These are phyloP conservation scores for Phaeosphaeriaceae sp. DNA, from an alignment of 2,329 filamentous ascomycete genomes.

Conservation along the genomic window DNA sequence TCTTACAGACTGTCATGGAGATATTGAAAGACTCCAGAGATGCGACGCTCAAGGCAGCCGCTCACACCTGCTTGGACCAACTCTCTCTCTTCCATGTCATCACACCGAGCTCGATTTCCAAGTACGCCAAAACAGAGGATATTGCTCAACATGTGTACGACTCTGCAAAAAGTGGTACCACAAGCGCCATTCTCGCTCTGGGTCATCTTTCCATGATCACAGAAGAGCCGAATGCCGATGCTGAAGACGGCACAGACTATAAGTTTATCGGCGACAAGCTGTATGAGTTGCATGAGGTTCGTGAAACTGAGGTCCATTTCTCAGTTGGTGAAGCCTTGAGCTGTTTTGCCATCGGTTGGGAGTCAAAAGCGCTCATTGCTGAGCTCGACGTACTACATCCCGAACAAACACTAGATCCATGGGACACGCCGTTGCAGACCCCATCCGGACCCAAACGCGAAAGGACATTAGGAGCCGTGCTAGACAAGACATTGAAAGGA, in stretches of 20 bases:
- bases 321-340: conserved; percentile 87
- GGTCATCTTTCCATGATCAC: conserved; percentile 75
- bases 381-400: conserved; percentile 75
- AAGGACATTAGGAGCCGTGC: conserved; percentile 60
- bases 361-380: conserved; percentile 78
- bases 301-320: conserved; percentile 87
- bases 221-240: conserved; percentile 48
- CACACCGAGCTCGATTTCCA: conserved; percentile 49
- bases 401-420: conserved; percentile 42
- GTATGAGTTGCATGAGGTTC: conserved; percentile 81
- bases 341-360: conserved; percentile 79
- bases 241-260: conserved; percentile 49
- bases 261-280: conserved; percentile 70
- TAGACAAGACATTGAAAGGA: conserved; percentile 77
- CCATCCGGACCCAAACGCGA: conserved; percentile 41
- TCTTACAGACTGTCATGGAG: conserved; percentile 55
- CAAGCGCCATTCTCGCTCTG: conserved; percentile 80
- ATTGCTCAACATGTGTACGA: conserved; percentile 69
- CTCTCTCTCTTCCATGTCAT: conserved; percentile 66
- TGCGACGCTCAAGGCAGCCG: conserved; percentile 63
- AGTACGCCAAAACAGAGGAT: conserved; percentile 48
- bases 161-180: conserved; percentile 80
- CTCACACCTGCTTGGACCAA: conserved; percentile 65
- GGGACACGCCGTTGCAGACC: conserved; percentile 37
- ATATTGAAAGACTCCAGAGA: conserved; percentile 64